Conservation (phyloP, 495 filamentous ascomycete genomes). For the Articulospora tetracladia region DNA sequence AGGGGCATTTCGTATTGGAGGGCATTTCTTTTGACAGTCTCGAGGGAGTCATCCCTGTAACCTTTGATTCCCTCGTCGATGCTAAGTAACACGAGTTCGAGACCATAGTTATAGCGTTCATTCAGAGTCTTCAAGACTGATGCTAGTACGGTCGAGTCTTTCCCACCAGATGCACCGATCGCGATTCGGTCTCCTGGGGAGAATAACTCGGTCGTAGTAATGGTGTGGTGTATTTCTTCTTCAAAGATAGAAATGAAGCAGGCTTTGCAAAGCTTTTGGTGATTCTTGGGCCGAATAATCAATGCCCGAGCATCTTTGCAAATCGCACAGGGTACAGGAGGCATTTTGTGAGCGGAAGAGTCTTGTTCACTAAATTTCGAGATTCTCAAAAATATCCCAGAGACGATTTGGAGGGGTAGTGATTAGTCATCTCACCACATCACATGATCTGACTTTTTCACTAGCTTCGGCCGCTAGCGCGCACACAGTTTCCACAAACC, state of each 20-base stretch:
- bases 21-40: slow-evolving; percentile 94
- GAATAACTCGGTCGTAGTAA: slow-evolving; percentile 75
- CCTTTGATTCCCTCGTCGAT: slow-evolving; percentile 98
- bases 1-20: slow-evolving; percentile 86
- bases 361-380: background rate
- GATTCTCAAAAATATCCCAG: background rate
- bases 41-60: slow-evolving; percentile 90
- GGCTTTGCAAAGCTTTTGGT: slow-evolving; percentile 81
- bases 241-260: slow-evolving; percentile 91
- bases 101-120: slow-evolving; percentile 79
- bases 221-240: slow-evolving; percentile 89
- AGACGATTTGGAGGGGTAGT: slow-evolving; percentile 3
- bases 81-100: slow-evolving; percentile 80
- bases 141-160: slow-evolving; percentile 95
- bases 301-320: slow-evolving; percentile 76
- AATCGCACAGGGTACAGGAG: slow-evolving; percentile 59
- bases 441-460: too few species aligned
- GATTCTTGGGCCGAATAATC: slow-evolving; percentile 90
- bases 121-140: slow-evolving; percentile 94
- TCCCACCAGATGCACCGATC: slow-evolving; percentile 94
- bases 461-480: too few species aligned
- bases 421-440: background rate
- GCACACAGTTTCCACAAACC: slow-evolving; percentile 12
- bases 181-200: slow-evolving; percentile 80
- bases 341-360: slow-evolving; percentile 31